These are phyloP conservation scores for Cladophialophora yegresii DNA, from an alignment of 2,329 filamentous ascomycete species.

Conservation along the genomic window DNA sequence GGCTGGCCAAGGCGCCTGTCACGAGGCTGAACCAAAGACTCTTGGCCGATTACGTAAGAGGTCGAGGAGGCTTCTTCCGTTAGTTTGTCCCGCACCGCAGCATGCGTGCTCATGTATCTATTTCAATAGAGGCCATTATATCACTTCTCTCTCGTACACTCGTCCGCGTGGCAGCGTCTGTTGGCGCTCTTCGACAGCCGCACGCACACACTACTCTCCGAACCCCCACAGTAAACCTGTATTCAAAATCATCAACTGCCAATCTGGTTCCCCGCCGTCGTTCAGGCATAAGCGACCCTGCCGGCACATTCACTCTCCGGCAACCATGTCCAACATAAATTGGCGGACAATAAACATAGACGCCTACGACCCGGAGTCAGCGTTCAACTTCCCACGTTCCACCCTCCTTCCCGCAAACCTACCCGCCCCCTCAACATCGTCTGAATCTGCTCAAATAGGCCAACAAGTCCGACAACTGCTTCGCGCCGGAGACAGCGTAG, in stretches of 20 bases:
- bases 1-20: too few species aligned
- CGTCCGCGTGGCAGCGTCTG: neutral
- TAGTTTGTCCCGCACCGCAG: conserved; percentile 10
- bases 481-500: conserved; percentile 81
- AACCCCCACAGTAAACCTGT: neutral
- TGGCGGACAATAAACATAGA: conserved; percentile 94
- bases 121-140: neutral
- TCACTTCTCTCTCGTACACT: neutral
- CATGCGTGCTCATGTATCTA: neutral
- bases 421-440: conserved; percentile 68
- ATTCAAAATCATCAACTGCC: neutral
- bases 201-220: neutral
- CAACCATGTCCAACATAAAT: conserved; percentile 55
- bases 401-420: conserved; percentile 75
- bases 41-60: conserved; percentile 13
- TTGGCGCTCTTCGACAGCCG: neutral
- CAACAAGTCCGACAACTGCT: conserved; percentile 84
- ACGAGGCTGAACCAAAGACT: neutral
- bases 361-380: conserved; percentile 83
- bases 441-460: conserved; percentile 75
- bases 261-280: conserved; percentile 2
- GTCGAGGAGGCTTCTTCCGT: neutral
- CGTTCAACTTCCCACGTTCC: conserved; percentile 84
- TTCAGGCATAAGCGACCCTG: conserved; percentile 9
- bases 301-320: neutral